phyloP scores from a whole-genome alignment of 169 alveolate species.

The Eimeria tenella region DNA sequence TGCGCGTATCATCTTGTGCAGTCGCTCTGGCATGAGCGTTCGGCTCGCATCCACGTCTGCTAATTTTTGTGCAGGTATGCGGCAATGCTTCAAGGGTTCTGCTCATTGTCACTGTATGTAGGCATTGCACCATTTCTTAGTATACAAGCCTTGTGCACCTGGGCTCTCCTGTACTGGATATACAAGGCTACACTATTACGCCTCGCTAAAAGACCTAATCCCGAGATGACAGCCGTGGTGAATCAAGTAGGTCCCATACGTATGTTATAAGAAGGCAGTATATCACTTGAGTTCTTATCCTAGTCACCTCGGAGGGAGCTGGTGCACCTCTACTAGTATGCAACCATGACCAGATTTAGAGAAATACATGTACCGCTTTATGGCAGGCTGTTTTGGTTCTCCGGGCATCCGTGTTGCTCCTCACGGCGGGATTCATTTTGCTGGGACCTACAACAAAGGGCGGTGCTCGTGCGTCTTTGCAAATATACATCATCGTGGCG shows the following conservation, averaged over 20 bases:
- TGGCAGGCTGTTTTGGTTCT: conserved; percentile 45
- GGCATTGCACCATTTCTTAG: conserved; percentile 53
- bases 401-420: conserved; percentile 63
- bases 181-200: conserved; percentile 54
- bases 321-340: too few relatives aligned
- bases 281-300: neutral
- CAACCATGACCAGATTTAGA: too few relatives aligned
- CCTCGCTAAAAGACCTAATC: conserved; percentile 58
- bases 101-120: conserved; percentile 64
- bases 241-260: conserved; percentile 20
- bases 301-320: too few relatives aligned
- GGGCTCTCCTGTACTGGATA: conserved; percentile 65
- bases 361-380: too few relatives aligned
- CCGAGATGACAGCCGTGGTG: conserved; percentile 62
- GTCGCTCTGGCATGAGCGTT: too few relatives aligned
- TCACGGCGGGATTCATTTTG: conserved; percentile 47
- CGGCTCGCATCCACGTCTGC: too few relatives aligned
- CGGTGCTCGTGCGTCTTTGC: conserved; percentile 6
- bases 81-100: conserved; percentile 67
- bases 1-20: neutral
- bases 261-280: neutral
- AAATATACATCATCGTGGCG: conserved; percentile 15
- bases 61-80: conserved; percentile 63
- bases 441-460: conserved; percentile 69
- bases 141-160: conserved; percentile 64